These are phyloP conservation scores for Perilla frutescens DNA, from an alignment of 257 asterid species.

Conservation along the genomic window DNA sequence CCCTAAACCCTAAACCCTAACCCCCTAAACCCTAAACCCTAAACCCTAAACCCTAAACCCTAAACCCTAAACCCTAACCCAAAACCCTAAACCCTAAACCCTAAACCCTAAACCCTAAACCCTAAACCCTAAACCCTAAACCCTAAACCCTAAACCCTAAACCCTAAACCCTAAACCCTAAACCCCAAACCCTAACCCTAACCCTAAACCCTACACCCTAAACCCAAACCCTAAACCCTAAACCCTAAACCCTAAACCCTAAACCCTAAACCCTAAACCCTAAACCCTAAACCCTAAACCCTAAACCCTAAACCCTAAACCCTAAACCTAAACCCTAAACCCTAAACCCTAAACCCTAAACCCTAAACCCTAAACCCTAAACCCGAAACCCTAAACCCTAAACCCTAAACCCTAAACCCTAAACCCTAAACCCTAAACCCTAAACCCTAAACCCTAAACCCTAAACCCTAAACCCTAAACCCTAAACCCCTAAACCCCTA, in stretches of 20 bases:
- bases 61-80: constrained; percentile 1
- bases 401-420: constrained; percentile 15
- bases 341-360: constrained; percentile 1
- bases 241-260: background rate
- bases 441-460: background rate
- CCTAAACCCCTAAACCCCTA: constrained; percentile 27
- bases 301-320: constrained; percentile 25
- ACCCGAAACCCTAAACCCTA: constrained; percentile 19
- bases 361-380: constrained; percentile 9
- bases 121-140: constrained; percentile 7
- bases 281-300: too few relatives aligned
- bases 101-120: background rate
- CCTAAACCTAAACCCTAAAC: constrained; percentile 5
- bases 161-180: background rate
- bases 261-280: background rate
- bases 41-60: constrained; percentile 21
- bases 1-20: background rate
- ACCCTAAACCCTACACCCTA: background rate
- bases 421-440: constrained; percentile 18
- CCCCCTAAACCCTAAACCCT: background rate
- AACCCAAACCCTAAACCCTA: too few relatives aligned
- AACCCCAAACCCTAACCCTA: background rate
- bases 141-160: constrained; percentile 7
- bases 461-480: too few relatives aligned
- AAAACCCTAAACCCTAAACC: background rate